Base-by-base conservation (phyloP, 2,329 filamentous ascomycete genomes). In the Fusarium protoensiforme region DNA sequence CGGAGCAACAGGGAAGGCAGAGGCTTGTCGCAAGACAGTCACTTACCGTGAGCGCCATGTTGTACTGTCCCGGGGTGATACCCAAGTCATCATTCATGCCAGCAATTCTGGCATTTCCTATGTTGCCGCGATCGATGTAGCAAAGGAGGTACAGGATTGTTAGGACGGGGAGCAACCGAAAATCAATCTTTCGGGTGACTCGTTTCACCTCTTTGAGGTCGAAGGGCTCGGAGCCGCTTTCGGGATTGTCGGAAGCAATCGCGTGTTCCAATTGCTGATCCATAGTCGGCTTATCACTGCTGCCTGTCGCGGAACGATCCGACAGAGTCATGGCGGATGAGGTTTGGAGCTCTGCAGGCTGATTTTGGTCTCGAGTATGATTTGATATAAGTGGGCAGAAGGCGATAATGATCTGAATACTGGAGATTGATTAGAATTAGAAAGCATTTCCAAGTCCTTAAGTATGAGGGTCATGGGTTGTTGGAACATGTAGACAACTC, bases 51-150 rank as follows among this genome's bases (percentile, higher is more conserved):
- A 31, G 82, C 13, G 85, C 88, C 80, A 80, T 92, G 91, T 77
- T 78, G 79, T 92, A 93, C 78, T 91, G 85, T n/a, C 85, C 84
- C 14, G 86, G 81, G 1, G 85, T 86, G 84, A 92, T 87, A 20
- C 85, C 61, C 14, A 75, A 61, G 29, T 76, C 72, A 48, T 84
- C 61, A 63, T 77, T 73, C 29, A 80, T 72, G 20, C 78, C 76
- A 63, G 75, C 78, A 6, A 58, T 31, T 27, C 35, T 58, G 24
- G 54, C 54, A 58, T 58, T 53, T 16, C 48, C 48, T 10, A 53
- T 53, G 48, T 53, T 53, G 27, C 48, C 27, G 16, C 48, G 22
- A 31, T 53, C 48, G 18, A 53, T 27, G 48, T 29, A 53, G 14
- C 22, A 53, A 29, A 53, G 48, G 22, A 36, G 16, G 33, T 58